These are phyloP conservation scores for Balansia obtecta DNA, from an alignment of 2,329 filamentous ascomycete species.

Conservation along the genomic window DNA sequence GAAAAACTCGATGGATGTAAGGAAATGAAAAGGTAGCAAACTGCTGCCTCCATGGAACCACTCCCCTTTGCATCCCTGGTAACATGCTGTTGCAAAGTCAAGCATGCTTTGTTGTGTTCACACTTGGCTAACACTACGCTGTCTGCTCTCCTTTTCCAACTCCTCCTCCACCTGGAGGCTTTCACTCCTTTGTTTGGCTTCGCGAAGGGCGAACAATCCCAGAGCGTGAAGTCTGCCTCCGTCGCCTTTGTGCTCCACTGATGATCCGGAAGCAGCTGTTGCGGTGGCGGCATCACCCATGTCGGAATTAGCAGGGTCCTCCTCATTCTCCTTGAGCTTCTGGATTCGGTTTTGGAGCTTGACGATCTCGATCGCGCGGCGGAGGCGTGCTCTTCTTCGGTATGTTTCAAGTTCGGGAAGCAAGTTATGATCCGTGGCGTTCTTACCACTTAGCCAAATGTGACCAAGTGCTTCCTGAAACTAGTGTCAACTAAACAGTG, in stretches of 20 bases:
- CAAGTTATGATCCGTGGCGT: conserved; percentile 90
- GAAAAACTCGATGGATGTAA: not conserved
- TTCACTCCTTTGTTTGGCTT: conserved; percentile 60
- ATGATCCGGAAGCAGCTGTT: conserved; percentile 49
- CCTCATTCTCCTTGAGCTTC: conserved; percentile 83
- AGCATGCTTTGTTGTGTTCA: not conserved
- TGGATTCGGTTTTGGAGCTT: conserved; percentile 95
- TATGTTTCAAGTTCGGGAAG: conserved; percentile 83
- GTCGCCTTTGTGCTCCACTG: conserved; percentile 5
- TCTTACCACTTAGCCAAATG: conserved; percentile 82
- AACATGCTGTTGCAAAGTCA: no score
- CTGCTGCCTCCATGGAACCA: no score
- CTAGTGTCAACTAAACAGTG: not conserved
- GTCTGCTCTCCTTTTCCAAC: conserved; percentile 36
- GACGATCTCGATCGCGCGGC: conserved; percentile 88
- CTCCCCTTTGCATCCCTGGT: not conserved
- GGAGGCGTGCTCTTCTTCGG: conserved; percentile 83
- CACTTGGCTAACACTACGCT: conserved; percentile 16
- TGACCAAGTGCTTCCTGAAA: conserved; percentile 63
- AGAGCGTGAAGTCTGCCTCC: conserved; percentile 9
- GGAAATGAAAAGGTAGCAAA: no score
- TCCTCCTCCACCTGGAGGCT: conserved; percentile 53
- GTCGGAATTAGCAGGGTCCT: conserved; percentile 64
- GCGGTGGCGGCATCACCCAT: conserved; percentile 43
- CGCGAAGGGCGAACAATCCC: conserved; percentile 10